Percentiles rank a stretch among this genome's conserved stretches.
phyloP scores from a whole-genome alignment of 1,284 basidiomycete genomes.

The Sporisorium iseilematis-ciliati region DNA sequence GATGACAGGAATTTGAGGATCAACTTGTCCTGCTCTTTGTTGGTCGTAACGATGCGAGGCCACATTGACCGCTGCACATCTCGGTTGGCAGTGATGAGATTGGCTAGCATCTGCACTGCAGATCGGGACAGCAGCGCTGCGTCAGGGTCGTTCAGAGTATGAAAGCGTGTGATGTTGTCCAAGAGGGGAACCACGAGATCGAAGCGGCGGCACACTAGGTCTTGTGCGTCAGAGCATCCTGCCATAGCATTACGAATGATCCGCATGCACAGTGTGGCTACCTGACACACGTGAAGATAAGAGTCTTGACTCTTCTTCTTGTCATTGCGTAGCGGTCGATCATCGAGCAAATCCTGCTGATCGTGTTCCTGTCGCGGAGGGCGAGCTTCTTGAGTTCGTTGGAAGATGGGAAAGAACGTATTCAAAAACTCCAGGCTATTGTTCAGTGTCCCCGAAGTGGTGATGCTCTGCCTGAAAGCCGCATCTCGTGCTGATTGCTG shows the following conservation, averaged over 20 bases:
- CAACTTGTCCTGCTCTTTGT: conserved; percentile 18
- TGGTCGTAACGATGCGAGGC: conserved; percentile 25
- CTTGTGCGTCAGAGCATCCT: conserved; percentile 28
- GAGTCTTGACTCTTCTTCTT: conserved; percentile 4
- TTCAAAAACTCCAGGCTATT: neutral
- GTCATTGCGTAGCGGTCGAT: neutral
- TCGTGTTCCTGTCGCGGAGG: neutral
- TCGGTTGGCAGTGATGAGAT: conserved; percentile 43
- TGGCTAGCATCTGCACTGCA: conserved; percentile 47
- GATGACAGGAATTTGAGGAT: conserved; percentile 40
- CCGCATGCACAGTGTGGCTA: conserved; percentile 21
- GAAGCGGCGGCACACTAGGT: conserved; percentile 9
- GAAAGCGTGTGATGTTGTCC: conserved; percentile 34
- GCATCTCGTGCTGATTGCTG: conserved; percentile 18
- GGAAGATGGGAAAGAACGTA: conserved; percentile 6
- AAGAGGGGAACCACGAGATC: conserved; percentile 23
- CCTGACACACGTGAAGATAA: conserved; percentile 14
- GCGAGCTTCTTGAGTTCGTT: conserved; percentile 13
- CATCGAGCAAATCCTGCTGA: neutral
- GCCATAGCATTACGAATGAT: conserved; percentile 33
- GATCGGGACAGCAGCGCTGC: conserved; percentile 26
- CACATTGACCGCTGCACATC: conserved; percentile 30
- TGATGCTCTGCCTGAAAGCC: neutral
- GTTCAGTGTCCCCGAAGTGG: neutral
- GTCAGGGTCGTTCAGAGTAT: conserved; percentile 38